Base-by-base conservation (phyloP, 805 yeast species). In the Yueomyces sinensis region DNA sequence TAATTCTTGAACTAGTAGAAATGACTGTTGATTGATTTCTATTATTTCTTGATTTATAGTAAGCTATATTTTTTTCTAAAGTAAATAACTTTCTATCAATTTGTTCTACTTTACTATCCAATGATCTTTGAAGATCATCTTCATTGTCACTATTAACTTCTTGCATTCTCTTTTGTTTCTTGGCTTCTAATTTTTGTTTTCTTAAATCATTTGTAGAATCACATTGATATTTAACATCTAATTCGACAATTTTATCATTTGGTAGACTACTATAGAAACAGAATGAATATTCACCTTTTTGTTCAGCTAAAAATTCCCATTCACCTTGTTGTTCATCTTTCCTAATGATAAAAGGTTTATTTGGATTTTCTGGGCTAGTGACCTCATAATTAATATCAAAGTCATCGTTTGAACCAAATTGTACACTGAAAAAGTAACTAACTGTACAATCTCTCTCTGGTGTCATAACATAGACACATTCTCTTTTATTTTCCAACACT, bases 31-130 rank as follows among this genome's bases (percentile, higher is more conserved):
- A 79, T 73, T 83, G 91, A 62, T 89, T 89, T 62, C 97, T 73
- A 62, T 75, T 75, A 59, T 82, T 89, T 64, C 98, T 78, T 11
- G 93, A 76, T 60, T 76, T 81, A 66, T 87, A 86, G 59, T 87
- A 81, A 47, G 78, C 82, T 53, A 89, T 62, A 27, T 76, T 63
- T 44, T 68, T 68, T 46, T 68, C 62, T 41, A 81, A 61, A 11
- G 65, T 63, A 44, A 68, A 70, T 50, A 80, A 63, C 47, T 77
- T 78, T 5, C 52, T 46, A 45, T 78, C 84, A 39, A 81, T 76
- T 37, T 59, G 61, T 37, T 66, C 68, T 17, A 78, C 73, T 3
- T 78, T 66, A 22, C 47, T 39, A 11, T 45, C 50, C 32, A 37
- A 44, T 46, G 44, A 52, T 31, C 17, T 44, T 47, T 41, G 54